Percentiles rank a stretch among this genome's conserved stretches.
These are phyloP conservation scores for Amaranthus hypochondriacus DNA, from an alignment of 148 eudicot genomes.

Conservation along the genomic window DNA sequence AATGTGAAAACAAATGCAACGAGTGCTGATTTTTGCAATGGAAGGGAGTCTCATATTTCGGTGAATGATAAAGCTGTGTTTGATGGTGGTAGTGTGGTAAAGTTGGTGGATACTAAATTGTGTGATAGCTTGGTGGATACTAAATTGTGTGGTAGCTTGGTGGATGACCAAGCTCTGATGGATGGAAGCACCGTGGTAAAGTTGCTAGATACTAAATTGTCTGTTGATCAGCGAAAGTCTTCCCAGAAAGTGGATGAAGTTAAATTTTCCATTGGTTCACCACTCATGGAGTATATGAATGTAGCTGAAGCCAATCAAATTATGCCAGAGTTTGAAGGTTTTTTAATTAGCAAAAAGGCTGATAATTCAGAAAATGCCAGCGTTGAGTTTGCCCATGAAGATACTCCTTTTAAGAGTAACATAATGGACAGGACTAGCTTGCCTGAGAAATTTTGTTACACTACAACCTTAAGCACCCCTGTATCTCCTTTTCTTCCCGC, in stretches of 20 bases:
- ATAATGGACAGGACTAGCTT: conserved; percentile 48
- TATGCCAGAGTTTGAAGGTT: conserved; percentile 62
- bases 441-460: conserved; percentile 50
- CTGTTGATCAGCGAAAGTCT: conserved; percentile 22
- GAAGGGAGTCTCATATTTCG: conserved; percentile 14
- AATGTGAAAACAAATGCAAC: conserved; percentile 10
- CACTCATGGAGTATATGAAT: conserved; percentile 33
- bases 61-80: conserved; percentile 12
- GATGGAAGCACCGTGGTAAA: conserved; percentile 19
- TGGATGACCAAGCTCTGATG: conserved; percentile 10
- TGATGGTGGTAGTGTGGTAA: conserved; percentile 17
- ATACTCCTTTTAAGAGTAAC: conserved; percentile 35
- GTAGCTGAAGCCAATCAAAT: conserved; percentile 39
- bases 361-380: conserved; percentile 31
- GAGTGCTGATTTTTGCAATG: conserved; percentile 18
- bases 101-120: conserved; percentile 17
- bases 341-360: conserved; percentile 34
- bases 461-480: conserved; percentile 54
- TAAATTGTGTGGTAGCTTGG: conserved; percentile 5
- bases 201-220: conserved; percentile 15
- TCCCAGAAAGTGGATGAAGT: conserved; percentile 20
- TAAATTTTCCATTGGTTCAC: conserved; percentile 34
- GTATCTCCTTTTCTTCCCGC: conserved; percentile 44
- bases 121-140: conserved; percentile 10
- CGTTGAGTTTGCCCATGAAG: conserved; percentile 27